Base-by-base conservation (phyloP, 768 basidiomycete genomes). In the Mrakia blollopis region DNA sequence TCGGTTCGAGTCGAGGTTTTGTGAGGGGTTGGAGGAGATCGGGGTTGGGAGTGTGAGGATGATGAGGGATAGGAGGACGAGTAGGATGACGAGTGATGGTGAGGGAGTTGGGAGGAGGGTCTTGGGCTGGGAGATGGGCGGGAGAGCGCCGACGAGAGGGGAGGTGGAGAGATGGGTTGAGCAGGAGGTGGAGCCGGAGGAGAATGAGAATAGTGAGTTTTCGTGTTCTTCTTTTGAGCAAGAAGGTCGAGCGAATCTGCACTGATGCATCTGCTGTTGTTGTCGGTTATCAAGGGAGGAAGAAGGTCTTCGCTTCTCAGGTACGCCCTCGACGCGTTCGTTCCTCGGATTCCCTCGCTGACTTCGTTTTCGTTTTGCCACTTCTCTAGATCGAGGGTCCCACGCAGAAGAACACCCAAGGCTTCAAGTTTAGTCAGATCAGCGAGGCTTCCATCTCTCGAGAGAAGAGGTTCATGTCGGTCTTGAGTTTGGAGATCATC, bases 401-500 rank as follows among this genome's bases (percentile, higher is more conserved):
- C 28, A 97, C 94, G 0, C 94, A 91, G 82, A 85, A 85, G 21
- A 91, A 91, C 77, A 85, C 87, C 3, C 91, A 89, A 82, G 92
- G 91, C 0, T 85, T 90, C 81, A 89, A 89, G 79, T 87, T 87
- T 37, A 88, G 89, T 1, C 88, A 88, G 1, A 83, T 83, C 39
- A 85, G 83, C 32, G 85, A 84, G 65, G 83, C 85, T 2, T 85
- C 80, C 39, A 81, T 81, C 2, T 83, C 82, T 39, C 87, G 93
- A 35, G 89, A 88, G 81, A 88, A 86, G 74, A 89, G 91, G 79
- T 86, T 87, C 79, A 92, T 98, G 91, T 88, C 90, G 0, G 84
- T 93, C 11, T 83, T 98, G 54, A 89, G 91, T 1, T 81, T 98
- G 61, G 97, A 99, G 82, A 84, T 94, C 2, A 93, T 95, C 80